Evolutionary conservation across 345 rosid genomes (phyloP).

Genomic region (Syzygium aqueum): DNA sequence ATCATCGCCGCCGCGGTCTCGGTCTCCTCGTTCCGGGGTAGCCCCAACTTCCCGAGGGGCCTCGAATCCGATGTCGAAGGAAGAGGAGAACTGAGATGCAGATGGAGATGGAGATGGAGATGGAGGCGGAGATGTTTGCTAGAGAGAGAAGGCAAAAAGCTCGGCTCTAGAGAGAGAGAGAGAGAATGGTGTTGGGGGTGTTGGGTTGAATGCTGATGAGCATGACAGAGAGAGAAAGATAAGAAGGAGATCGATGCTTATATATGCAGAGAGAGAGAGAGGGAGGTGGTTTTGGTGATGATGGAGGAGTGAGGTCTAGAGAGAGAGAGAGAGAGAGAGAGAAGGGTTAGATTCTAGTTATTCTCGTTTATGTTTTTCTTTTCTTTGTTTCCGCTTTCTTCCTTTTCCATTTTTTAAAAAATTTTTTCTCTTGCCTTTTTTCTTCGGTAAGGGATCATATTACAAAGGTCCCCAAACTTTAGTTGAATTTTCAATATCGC

Average conservation of each 20-base stretch:
- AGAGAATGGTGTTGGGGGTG: not conserved
- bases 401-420: not conserved
- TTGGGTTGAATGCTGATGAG: not conserved
- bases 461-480: too few relatives aligned
- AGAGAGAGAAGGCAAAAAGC: not conserved
- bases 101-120: not conserved
- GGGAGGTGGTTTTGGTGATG: not conserved
- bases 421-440: rapidly evolving
- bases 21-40: not conserved
- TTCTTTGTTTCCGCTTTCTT: not conserved
- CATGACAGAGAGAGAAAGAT: not conserved
- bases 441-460: not conserved
- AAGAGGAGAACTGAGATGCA: not conserved
- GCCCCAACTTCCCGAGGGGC: not conserved
- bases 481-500: too few relatives aligned
- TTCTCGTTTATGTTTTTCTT: conserved; percentile 1
- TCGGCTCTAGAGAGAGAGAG: not conserved
- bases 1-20: not conserved
- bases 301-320: conserved; percentile 10
- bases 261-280: not conserved
- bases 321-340: not conserved
- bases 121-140: not conserved
- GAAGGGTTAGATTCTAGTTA: conserved; percentile 23
- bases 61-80: not conserved
- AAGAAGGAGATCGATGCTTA: not conserved